Conservation (phyloP, 1,284 basidiomycete genomes). For the Lentinula novae-zelandiae region DNA sequence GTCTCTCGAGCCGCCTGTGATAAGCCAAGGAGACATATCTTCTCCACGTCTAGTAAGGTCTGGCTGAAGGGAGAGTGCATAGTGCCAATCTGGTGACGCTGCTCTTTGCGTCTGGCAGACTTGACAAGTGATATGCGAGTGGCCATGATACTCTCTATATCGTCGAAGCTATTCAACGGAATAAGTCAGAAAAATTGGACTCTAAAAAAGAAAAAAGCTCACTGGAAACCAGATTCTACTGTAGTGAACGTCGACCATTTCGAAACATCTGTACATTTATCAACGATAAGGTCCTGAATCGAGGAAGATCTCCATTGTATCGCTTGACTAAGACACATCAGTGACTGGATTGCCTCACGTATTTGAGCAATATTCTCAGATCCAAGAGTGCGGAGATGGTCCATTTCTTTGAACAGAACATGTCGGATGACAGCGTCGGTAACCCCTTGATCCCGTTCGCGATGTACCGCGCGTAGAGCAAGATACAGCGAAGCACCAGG, state of each 20-base stretch:
- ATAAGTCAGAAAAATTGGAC: constrained; percentile 6
- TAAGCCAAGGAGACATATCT: constrained; percentile 66
- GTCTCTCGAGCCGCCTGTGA: constrained; percentile 73
- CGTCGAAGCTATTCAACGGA: constrained; percentile 55
- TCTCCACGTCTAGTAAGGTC: constrained; percentile 62
- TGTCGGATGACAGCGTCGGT: constrained; percentile 47
- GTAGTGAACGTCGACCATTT: constrained; percentile 41
- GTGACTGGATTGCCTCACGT: constrained; percentile 57
- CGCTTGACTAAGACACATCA: constrained; percentile 80
- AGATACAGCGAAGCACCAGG: constrained; percentile 69
- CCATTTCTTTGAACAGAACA: constrained; percentile 59
- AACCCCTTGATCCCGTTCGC: constrained; percentile 55
- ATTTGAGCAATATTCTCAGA: constrained; percentile 78
- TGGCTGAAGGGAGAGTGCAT: constrained; percentile 53
- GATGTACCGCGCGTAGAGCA: constrained; percentile 74
- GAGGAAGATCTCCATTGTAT: constrained; percentile 46
- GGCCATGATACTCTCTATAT: constrained; percentile 77
- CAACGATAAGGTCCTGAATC: constrained; percentile 34
- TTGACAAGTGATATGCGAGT: constrained; percentile 83
- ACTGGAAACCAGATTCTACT: constrained; percentile 65
- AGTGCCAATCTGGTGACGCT: constrained; percentile 70
- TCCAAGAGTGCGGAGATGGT: constrained; percentile 61
- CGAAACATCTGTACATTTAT: constrained; percentile 30
- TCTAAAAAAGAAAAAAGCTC: constrained; percentile 20
- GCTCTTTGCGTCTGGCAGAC: constrained; percentile 60